Percentiles rank a stretch among this genome's conserved stretches.
These are phyloP conservation scores for Septoria petroselini DNA, from an alignment of 2,329 filamentous ascomycete genomes.

Conservation along the genomic window DNA sequence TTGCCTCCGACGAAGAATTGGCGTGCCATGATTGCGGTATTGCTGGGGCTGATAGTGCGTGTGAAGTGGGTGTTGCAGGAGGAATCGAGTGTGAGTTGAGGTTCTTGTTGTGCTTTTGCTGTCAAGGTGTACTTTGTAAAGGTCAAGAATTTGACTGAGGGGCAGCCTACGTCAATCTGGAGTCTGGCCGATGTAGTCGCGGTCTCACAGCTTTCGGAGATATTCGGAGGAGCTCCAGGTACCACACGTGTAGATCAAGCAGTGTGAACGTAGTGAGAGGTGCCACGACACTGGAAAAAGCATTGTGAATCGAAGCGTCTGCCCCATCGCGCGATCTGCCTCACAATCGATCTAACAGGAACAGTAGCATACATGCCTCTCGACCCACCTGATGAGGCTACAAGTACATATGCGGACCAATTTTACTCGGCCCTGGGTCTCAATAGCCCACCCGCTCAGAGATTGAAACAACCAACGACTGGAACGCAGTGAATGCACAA, in stretches of 20 bases:
- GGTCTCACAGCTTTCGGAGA: too few relatives aligned
- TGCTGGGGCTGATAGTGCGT: neutral
- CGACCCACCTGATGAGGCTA: conserved; percentile 22
- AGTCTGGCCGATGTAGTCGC: too few relatives aligned
- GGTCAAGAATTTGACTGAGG: neutral
- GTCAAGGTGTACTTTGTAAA: too few relatives aligned
- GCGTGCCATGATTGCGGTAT: conserved; percentile 40
- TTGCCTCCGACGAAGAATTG: conserved; percentile 56
- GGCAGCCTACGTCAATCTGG: too few relatives aligned
- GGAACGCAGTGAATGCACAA: conserved; percentile 18
- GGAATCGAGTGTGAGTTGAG: too few relatives aligned
- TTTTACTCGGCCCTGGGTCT: neutral
- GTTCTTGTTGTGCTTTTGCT: too few relatives aligned
- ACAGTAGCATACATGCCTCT: conserved; percentile 4
- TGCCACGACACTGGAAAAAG: too few relatives aligned
- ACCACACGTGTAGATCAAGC: too few relatives aligned
- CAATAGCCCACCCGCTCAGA: neutral
- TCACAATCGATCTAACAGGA: neutral
- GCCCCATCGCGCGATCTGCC: neutral
- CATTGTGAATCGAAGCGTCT: too few relatives aligned
- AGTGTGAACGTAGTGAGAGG: too few relatives aligned
- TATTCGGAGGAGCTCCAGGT: too few relatives aligned
- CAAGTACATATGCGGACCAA: conserved; percentile 9
- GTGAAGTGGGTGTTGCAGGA: neutral
- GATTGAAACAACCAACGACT: neutral